Conservation (phyloP, 2,329 filamentous ascomycete species). For the Ceratocystis alfenasii region DNA sequence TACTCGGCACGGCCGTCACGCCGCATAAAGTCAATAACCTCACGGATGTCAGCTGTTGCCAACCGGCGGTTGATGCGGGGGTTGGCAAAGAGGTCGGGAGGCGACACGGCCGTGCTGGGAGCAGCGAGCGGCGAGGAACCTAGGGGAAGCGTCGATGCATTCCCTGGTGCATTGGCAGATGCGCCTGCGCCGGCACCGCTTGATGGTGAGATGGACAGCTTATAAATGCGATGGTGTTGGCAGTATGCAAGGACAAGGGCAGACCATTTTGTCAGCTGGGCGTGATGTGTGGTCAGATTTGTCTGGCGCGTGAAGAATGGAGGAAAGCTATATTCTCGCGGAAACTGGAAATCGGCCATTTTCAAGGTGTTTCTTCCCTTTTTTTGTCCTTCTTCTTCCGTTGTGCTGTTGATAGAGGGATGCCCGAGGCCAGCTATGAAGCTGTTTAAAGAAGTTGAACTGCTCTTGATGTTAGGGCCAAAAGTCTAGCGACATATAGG, state of each 20-base stretch:
- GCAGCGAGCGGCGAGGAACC: too few relatives aligned
- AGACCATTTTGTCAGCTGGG: slow-evolving; percentile 78
- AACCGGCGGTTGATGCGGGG: slow-evolving; percentile 41
- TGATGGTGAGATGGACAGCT: slow-evolving; percentile 53
- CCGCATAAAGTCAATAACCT: slow-evolving; percentile 48
- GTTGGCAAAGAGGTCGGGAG: slow-evolving; percentile 46
- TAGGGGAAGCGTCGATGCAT: slow-evolving; percentile 26
- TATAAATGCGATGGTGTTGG: slow-evolving; percentile 62
- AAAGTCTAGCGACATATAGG: neutral
- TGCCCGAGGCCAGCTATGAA: neutral
- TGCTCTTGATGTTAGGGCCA: neutral
- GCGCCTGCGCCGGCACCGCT: slow-evolving; percentile 37
- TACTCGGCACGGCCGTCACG: slow-evolving; percentile 55
- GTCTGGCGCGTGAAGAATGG: slow-evolving; percentile 77
- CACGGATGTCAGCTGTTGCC: slow-evolving; percentile 39
- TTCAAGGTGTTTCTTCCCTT: neutral
- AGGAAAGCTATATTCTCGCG: slow-evolving; percentile 60
- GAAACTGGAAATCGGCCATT: slow-evolving; percentile 40
- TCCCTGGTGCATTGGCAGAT: neutral
- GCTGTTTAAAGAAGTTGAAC: neutral
- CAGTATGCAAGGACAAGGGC: slow-evolving; percentile 74
- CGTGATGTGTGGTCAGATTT: slow-evolving; percentile 59
- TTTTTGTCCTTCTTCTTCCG: too few relatives aligned
- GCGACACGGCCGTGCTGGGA: neutral
- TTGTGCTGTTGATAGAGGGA: too few relatives aligned